Evolutionary conservation across 2,329 filamentous ascomycete species (phyloP).

Genomic region (Helotiales sp.): DNA sequence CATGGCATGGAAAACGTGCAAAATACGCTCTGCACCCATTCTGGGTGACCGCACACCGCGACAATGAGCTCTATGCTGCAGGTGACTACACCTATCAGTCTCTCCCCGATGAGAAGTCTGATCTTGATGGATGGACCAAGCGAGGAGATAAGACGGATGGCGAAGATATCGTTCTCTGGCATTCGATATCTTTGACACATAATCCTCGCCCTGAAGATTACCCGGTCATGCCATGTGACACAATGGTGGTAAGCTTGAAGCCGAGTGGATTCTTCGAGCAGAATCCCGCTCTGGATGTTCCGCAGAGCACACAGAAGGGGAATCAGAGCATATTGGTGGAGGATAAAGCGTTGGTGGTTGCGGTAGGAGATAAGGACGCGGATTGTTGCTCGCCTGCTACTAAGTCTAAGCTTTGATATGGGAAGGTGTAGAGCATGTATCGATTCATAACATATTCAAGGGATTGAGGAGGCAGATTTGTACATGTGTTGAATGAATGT

Average conservation of each 20-base stretch:
- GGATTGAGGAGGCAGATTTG: too few relatives aligned
- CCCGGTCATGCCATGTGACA: conserved; percentile 48
- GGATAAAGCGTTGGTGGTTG: conserved; percentile 11
- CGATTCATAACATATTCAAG: too few relatives aligned
- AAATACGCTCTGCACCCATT: conserved; percentile 85
- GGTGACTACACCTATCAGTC: conserved; percentile 38
- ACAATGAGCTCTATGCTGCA: conserved; percentile 35
- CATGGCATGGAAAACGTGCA: conserved; percentile 85
- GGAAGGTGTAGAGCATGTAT: neutral
- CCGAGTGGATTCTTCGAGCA: conserved; percentile 51
- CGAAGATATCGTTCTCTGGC: conserved; percentile 86
- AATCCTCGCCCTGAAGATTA: conserved; percentile 50
- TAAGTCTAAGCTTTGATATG: conserved; percentile 10
- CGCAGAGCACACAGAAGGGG: conserved; percentile 25
- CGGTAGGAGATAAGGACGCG: conserved; percentile 5
- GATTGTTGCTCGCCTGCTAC: neutral
- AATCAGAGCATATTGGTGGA: conserved; percentile 23
- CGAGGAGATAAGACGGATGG: conserved; percentile 87
- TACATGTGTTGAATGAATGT: too few relatives aligned
- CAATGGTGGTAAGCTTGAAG: conserved; percentile 67
- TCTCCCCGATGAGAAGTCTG: conserved; percentile 19
- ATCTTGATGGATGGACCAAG: conserved; percentile 65
- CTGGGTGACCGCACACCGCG: conserved; percentile 82
- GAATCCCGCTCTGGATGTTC: conserved; percentile 50
- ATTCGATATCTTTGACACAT: conserved; percentile 81